These are phyloP conservation scores for Fusarium subtropicale DNA, from an alignment of 2,329 filamentous ascomycete species.

Conservation along the genomic window DNA sequence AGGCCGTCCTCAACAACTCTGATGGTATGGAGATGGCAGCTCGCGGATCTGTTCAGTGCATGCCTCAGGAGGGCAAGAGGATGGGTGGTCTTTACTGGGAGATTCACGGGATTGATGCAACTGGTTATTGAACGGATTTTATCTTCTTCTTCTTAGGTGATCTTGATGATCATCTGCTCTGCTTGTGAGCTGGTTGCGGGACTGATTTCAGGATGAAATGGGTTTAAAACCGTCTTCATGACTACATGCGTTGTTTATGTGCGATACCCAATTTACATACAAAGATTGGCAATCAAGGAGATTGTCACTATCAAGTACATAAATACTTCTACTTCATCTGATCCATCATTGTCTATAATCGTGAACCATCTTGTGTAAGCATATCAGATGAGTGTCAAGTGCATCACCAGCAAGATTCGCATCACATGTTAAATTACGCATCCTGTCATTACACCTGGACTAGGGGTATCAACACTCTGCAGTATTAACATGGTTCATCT, in stretches of 20 bases:
- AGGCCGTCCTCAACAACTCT: slow-evolving; percentile 35
- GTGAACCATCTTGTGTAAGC: not conserved
- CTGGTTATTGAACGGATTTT: slow-evolving; percentile 8
- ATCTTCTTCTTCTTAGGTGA: not conserved
- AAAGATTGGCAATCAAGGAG: slow-evolving; percentile 15
- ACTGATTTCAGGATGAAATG: slow-evolving; percentile 5
- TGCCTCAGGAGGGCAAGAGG: slow-evolving; percentile 3
- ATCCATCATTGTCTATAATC: not conserved
- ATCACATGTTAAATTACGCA: not conserved
- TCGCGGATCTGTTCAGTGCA: slow-evolving; percentile 31
- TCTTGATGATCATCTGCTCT: slow-evolving; percentile 19
- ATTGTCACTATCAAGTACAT: slow-evolving; percentile 14
- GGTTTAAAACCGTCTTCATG: slow-evolving; percentile 27
- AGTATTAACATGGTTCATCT: not conserved
- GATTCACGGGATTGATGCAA: slow-evolving; percentile 25
- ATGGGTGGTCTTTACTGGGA: slow-evolving; percentile 38
- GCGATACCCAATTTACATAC: slow-evolving; percentile 32
- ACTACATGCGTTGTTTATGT: slow-evolving; percentile 29
- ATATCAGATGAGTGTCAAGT: not conserved
- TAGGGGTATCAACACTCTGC: not conserved
- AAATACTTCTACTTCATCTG: not conserved
- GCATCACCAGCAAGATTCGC: not conserved
- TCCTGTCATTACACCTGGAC: not conserved
- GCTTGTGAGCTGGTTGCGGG: not conserved
- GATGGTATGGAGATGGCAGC: slow-evolving; percentile 30